A percentile compares a stretch with the other conserved stretches of the same genome.
These are phyloP conservation scores for Hypoxylon subgilvum DNA, from an alignment of 495 filamentous ascomycete genomes.

Conservation along the genomic window DNA sequence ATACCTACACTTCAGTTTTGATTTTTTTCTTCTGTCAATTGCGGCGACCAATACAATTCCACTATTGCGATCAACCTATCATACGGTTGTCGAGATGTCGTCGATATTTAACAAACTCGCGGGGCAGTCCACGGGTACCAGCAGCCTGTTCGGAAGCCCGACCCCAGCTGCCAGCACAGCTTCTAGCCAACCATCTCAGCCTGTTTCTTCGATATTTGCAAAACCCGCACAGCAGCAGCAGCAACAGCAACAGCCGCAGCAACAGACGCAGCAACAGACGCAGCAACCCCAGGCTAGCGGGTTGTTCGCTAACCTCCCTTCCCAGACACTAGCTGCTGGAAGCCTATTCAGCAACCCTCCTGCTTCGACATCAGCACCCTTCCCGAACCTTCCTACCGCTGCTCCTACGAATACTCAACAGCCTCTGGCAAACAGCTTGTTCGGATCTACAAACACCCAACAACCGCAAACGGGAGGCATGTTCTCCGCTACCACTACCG, in stretches of 20 bases:
- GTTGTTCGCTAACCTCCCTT: neutral
- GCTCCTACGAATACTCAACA: slow-evolving; percentile 13
- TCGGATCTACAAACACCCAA: slow-evolving; percentile 13
- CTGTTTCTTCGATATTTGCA: slow-evolving; percentile 12
- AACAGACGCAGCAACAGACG: neutral
- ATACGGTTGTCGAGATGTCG: slow-evolving; percentile 31
- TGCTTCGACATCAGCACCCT: slow-evolving; percentile 1
- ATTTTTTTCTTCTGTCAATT: slow-evolving; percentile 14
- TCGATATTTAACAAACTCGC: slow-evolving; percentile 35
- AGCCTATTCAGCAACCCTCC: neutral
- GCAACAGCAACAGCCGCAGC: slow-evolving; percentile 1
- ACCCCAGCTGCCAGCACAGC: slow-evolving; percentile 8
- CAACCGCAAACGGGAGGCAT: slow-evolving; percentile 33
- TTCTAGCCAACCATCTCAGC: slow-evolving; percentile 6
- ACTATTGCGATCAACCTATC: neutral
- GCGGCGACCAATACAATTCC: slow-evolving; percentile 8
- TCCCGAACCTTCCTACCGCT: slow-evolving; percentile 1
- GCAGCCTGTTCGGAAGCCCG: slow-evolving; percentile 20
- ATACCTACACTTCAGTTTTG: no score
- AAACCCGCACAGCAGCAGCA: slow-evolving; percentile 2
- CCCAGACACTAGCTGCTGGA: slow-evolving; percentile 13
- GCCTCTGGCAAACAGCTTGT: slow-evolving; percentile 6
- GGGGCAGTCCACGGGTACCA: slow-evolving; percentile 5
- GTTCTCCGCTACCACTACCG: slow-evolving; percentile 17
- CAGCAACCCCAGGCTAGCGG: slow-evolving; percentile 11